phyloP scores from a whole-genome alignment of 805 yeast species.

The Cyberlindnera suaveolens region DNA sequence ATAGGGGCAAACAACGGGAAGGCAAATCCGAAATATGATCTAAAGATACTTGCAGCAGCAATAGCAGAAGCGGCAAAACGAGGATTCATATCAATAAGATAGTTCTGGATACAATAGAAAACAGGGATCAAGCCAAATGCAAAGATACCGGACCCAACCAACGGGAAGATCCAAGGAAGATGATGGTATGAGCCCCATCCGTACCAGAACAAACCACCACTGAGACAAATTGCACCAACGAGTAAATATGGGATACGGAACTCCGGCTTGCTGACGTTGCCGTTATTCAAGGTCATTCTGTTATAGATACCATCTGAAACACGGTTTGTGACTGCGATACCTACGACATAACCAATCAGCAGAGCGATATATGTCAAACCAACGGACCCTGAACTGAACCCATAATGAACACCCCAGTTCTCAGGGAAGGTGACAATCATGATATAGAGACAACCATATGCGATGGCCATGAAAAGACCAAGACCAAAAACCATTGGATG shows the following conservation, averaged over 20 bases:
- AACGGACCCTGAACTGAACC: slow-evolving; percentile 39
- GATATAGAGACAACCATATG: slow-evolving; percentile 61
- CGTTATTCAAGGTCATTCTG: slow-evolving; percentile 33
- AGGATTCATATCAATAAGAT: slow-evolving; percentile 67
- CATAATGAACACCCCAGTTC: slow-evolving; percentile 41
- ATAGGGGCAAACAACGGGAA: slow-evolving; percentile 61
- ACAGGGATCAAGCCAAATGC: slow-evolving; percentile 55
- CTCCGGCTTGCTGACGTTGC: slow-evolving; percentile 57
- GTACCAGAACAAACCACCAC: slow-evolving; percentile 60
- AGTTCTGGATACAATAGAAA: slow-evolving; percentile 63
- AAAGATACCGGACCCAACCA: slow-evolving; percentile 53
- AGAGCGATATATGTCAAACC: slow-evolving; percentile 57
- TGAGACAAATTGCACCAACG: slow-evolving; percentile 43
- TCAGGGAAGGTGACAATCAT: slow-evolving; percentile 55
- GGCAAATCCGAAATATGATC: slow-evolving; percentile 62
- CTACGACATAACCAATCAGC: slow-evolving; percentile 48
- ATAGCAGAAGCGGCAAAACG: slow-evolving; percentile 62
- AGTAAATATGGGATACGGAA: slow-evolving; percentile 48
- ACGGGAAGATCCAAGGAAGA: slow-evolving; percentile 58
- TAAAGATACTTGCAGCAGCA: slow-evolving; percentile 61
- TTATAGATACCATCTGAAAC: slow-evolving; percentile 36
- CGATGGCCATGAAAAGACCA: slow-evolving; percentile 58
- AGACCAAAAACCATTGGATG: slow-evolving; percentile 62
- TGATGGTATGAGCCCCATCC: slow-evolving; percentile 63
- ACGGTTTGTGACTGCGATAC: slow-evolving; percentile 43